Evolutionary conservation across 192 early-diverging fungal genomes (phyloP), one percentile per base, ranked within the genome.

Genomic region (Coemansia furcata): DNA sequence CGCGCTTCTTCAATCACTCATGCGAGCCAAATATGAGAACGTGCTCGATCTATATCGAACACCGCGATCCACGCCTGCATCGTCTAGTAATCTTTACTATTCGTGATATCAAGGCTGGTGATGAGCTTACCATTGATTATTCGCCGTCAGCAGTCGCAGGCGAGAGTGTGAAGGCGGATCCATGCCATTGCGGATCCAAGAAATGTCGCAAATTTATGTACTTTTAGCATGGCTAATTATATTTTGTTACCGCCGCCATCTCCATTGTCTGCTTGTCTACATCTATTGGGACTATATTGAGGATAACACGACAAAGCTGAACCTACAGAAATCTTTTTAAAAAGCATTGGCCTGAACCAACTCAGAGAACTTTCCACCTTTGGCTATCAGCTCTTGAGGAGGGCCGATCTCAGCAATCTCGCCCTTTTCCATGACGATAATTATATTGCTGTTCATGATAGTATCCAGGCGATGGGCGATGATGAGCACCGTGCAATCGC

Each of bases 1-100:
- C 96, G 29, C 88, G 94, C 33, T 99, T 99, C 72, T 95, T 99
- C 77, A 99, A 99, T 77, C 98, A 99, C 80, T 94, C 92, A 44
- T 99, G 98, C 76, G 81, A 84, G 29, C 96, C 98, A 17, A 99
- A 98, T 69, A 93, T 94, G 71, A 68, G 65, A 47, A 69, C 73
- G 42, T 29, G 65, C 38, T 65, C 76, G 9, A 76, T 73, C 19
- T 82, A 71, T 30, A 88, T 89, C 29, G 85, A 94, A 44, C 94
- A 98, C 55, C 98, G 97, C 73, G 93, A 93, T 2, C 85, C 88
- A 19, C 88, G 89, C 23, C 68, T 82, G 54, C 87, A 92, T 60
- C 87, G 95, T 6, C 91, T 99, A 63, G 98, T 93, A 23, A 94
- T 99, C 40, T 99, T 99, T 65, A 87, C 98, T 37, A 85, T 86